Evolutionary conservation across 2,329 filamentous ascomycete genomes (phyloP).

Genomic region (Blumeria hordei): DNA sequence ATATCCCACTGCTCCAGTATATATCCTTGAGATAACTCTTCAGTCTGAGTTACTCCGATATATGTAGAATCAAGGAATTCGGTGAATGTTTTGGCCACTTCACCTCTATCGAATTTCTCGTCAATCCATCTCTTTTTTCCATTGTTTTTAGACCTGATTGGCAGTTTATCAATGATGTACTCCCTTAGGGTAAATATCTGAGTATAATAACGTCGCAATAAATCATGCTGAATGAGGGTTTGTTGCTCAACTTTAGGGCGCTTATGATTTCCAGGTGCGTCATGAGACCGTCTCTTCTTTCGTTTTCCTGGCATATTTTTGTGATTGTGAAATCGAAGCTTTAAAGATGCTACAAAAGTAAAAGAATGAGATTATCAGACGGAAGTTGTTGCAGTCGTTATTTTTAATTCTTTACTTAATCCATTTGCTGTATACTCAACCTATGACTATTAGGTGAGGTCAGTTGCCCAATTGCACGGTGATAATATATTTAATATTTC

Average conservation of each 20-base stretch:
- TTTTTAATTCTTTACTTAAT: no score
- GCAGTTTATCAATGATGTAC: constrained; percentile 42
- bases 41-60: constrained; percentile 10
- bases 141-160: constrained; percentile 37
- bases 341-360: no score
- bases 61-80: constrained; percentile 13
- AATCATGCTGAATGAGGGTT: constrained; percentile 25
- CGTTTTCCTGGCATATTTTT: constrained; percentile 19
- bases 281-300: constrained; percentile 15
- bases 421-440: no score
- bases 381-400: no score
- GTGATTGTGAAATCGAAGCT: neutral
- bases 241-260: constrained; percentile 7
- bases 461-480: no score
- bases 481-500: no score
- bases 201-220: constrained; percentile 45
- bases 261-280: constrained; percentile 8
- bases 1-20: constrained; percentile 30
- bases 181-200: constrained; percentile 41
- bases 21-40: constrained; percentile 12
- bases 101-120: constrained; percentile 4
- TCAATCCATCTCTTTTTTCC: constrained; percentile 29
- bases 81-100: constrained; percentile 3
- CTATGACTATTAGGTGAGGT: no score
- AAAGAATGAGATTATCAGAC: no score